Base-by-base conservation (phyloP, 768 basidiomycete genomes). In the Dentipellis sp. region DNA sequence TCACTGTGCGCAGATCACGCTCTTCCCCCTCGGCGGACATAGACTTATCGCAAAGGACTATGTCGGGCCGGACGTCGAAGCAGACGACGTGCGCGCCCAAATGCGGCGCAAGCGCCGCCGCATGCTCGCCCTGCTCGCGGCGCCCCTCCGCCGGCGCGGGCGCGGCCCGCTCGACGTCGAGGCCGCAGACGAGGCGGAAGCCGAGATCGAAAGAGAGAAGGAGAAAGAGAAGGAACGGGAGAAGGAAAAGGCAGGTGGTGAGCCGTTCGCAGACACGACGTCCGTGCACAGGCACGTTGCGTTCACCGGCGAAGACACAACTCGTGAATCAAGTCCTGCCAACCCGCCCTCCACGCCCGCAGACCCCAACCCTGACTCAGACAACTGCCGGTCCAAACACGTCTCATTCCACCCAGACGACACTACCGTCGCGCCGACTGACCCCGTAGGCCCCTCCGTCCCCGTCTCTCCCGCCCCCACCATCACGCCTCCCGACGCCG, bases 1-100 rank as follows among this genome's bases (percentile, higher is more conserved):
- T 52, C 19, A 14, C 10, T 42, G 51, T 46, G 17, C 21, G 22
- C 52, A 86, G 83, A 62, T 87, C 12, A 82, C 82, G 0, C 71
- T 88, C 14, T 88, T 88, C 63, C 81, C 86, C 0, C 63, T 80
- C 36, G 86, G 87, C 14, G 83, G 76, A 2, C 72, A 75, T 57
- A 73, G 72, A 3, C 72, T 76, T 60, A 69, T 89, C 22, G 72
- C 74, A 17, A 77, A 78, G 72, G 88, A 91, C 64, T 89, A 78
- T 59, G 71, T 70, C 12, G 85, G 84, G 0, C 81, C 83, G 0
- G 84, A 87, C 53, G 70, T 84, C 2, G 76, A 81, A 53, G 69
- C 76, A 9, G 79, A 82, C 52, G 80, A 82, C 54, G 72, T 86
- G 4, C 71, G 72, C 47, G 76, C 79, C 48, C 68, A 67, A 3